These are phyloP conservation scores for Ammopiptanthus mongolicus DNA, from an alignment of 306 rosid genomes.

Conservation along the genomic window DNA sequence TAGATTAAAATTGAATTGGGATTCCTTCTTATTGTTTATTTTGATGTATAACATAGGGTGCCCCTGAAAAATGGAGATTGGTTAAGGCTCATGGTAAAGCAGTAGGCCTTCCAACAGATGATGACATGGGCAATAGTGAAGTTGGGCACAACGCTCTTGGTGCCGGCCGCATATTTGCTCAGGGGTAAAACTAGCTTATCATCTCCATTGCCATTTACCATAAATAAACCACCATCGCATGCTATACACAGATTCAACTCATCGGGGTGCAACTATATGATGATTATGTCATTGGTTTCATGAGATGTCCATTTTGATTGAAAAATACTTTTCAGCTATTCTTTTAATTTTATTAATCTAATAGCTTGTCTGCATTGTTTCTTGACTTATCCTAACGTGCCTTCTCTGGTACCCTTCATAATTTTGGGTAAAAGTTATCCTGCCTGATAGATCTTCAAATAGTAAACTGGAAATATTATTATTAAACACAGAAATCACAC, in stretches of 20 bases:
- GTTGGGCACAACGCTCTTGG: constrained; percentile 99
- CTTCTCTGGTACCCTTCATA: no score
- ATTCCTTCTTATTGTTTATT: background rate
- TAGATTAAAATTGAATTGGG: no score
- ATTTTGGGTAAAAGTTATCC: no score
- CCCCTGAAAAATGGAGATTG: constrained; percentile 86
- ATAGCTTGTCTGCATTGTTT: background rate
- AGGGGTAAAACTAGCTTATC: constrained; percentile 56
- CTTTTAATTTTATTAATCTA: background rate
- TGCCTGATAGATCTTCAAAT: no score
- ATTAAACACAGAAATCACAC: no score
- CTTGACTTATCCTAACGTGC: background rate
- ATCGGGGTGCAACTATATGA: background rate
- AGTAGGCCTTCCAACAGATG: constrained; percentile 93
- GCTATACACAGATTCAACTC: background rate
- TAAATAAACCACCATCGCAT: background rate
- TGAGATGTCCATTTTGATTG: background rate
- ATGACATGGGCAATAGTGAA: constrained; percentile 99
- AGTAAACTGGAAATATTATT: no score
- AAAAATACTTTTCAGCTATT: background rate
- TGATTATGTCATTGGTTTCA: background rate
- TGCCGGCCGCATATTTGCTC: constrained; percentile 94
- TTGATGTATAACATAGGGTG: constrained; percentile 45
- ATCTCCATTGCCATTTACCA: background rate
- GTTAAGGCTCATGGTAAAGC: constrained; percentile 91